Conservation (phyloP, 78 protist genomes). For the Thecamonas trahens region DNA sequence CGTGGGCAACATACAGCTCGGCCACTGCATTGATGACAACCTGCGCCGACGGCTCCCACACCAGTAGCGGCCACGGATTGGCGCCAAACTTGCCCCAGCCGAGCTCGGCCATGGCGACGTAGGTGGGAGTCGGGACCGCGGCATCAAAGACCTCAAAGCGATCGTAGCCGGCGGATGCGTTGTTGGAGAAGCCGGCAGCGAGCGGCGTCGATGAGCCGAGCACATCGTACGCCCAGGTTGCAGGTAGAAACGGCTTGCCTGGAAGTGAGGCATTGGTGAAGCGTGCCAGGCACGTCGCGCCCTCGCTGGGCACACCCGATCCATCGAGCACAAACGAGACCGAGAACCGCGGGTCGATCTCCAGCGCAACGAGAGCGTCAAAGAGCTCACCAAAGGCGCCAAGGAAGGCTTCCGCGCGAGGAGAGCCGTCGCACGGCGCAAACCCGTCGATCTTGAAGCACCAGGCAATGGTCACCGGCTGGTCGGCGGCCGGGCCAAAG, state of each 20-base stretch:
- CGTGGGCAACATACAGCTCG: not conserved
- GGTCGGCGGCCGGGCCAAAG: too few relatives aligned
- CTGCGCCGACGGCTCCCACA: slow-evolving; percentile 11
- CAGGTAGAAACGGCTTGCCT: too few relatives aligned
- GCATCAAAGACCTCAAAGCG: not conserved
- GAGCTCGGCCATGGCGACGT: not conserved
- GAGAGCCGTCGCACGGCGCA: slow-evolving; percentile 4
- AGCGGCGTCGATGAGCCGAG: too few relatives aligned
- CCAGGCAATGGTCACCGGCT: not conserved
- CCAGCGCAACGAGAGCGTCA: too few relatives aligned
- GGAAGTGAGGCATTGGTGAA: too few relatives aligned
- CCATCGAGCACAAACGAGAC: slow-evolving; percentile 2
- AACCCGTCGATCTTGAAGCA: not conserved
- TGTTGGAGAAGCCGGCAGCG: not conserved
- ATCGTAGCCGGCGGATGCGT: not conserved
- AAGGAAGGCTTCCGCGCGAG: not conserved
- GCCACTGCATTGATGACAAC: not conserved
- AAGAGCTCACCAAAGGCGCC: too few relatives aligned
- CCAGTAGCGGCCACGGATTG: not conserved
- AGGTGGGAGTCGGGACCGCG: not conserved
- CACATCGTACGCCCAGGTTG: too few relatives aligned
- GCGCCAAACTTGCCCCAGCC: not conserved
- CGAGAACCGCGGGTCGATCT: too few relatives aligned
- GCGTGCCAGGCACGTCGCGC: not conserved
- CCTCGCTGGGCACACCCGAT: not conserved